These are phyloP conservation scores for Solanum chiquidenum DNA, from an alignment of 257 asterid species.

Conservation along the genomic window DNA sequence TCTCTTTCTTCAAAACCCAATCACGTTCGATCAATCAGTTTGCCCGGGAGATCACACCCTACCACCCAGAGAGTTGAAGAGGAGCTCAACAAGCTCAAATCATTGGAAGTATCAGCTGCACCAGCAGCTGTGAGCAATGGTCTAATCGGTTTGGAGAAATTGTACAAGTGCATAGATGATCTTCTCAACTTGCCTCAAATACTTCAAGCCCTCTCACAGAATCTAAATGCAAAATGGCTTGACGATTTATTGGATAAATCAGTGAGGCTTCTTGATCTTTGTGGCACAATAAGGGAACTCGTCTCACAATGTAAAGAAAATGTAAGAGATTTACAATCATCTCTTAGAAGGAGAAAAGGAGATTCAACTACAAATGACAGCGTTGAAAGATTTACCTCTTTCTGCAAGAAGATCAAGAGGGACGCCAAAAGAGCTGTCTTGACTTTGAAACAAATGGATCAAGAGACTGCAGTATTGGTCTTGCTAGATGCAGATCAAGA, in stretches of 20 bases:
- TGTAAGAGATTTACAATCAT: constrained; percentile 17
- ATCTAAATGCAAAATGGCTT: not conserved
- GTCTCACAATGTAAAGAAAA: constrained; percentile 9
- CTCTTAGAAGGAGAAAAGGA: constrained; percentile 21
- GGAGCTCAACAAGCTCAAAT: not conserved
- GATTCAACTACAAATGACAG: constrained; percentile 2
- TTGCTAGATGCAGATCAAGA: constrained; percentile 16
- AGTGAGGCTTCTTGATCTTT: constrained; percentile 14
- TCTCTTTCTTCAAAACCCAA: not conserved
- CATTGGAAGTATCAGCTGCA: not conserved
- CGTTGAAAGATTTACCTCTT: not conserved
- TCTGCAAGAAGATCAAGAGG: constrained; percentile 9
- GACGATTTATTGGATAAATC: constrained; percentile 15
- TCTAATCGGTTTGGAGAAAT: not conserved
- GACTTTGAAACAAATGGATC: constrained; percentile 10
- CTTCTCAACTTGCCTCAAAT: not conserved
- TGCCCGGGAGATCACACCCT: not conserved
- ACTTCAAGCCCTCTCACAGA: not conserved
- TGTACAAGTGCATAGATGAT: not conserved
- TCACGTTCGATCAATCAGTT: not conserved
- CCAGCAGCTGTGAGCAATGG: not conserved
- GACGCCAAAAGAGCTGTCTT: not conserved
- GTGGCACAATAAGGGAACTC: constrained; percentile 9
- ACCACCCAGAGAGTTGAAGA: not conserved
- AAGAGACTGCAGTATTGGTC: not conserved